Evolutionary conservation across 148 eudicot species (phyloP).

Genomic region (Silene conica): DNA sequence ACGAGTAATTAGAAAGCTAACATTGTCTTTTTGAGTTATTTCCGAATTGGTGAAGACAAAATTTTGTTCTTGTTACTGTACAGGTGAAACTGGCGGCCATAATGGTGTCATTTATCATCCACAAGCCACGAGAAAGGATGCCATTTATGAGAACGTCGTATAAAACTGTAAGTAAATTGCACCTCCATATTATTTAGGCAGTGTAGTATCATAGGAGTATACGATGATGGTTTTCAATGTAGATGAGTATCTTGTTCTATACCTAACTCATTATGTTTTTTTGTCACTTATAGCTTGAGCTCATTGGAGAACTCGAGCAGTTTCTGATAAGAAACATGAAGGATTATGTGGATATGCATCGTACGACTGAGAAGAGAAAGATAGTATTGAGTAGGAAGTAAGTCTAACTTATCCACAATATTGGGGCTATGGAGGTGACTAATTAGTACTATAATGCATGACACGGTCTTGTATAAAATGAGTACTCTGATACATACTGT

Average conservation of each 20-base stretch:
- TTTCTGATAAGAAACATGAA: conserved; percentile 78
- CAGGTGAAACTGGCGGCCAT: conserved; percentile 84
- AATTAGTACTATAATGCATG: neutral
- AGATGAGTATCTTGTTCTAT: neutral
- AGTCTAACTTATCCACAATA: conserved; percentile 15
- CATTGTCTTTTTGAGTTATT: neutral
- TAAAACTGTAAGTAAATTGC: conserved; percentile 54
- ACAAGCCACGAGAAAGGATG: conserved; percentile 75
- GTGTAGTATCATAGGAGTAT: neutral
- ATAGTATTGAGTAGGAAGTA: conserved; percentile 97
- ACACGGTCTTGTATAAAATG: neutral
- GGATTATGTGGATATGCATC: conserved; percentile 86
- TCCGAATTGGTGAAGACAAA: neutral
- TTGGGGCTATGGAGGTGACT: neutral
- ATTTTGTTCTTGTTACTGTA: conserved; percentile 13
- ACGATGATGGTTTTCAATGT: neutral
- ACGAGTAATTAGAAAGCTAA: too few species aligned
- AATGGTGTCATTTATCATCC: conserved; percentile 88
- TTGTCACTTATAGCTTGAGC: conserved; percentile 57
- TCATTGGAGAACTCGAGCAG: conserved; percentile 68
- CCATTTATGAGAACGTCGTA: conserved; percentile 69
- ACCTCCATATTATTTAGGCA: neutral
- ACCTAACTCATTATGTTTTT: conserved; percentile 4
- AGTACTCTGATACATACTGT: conserved; percentile 6
- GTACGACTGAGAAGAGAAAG: conserved; percentile 92